phyloP scores from a whole-genome alignment of 2,329 filamentous ascomycete species.

The Lachnellula willkommii region DNA sequence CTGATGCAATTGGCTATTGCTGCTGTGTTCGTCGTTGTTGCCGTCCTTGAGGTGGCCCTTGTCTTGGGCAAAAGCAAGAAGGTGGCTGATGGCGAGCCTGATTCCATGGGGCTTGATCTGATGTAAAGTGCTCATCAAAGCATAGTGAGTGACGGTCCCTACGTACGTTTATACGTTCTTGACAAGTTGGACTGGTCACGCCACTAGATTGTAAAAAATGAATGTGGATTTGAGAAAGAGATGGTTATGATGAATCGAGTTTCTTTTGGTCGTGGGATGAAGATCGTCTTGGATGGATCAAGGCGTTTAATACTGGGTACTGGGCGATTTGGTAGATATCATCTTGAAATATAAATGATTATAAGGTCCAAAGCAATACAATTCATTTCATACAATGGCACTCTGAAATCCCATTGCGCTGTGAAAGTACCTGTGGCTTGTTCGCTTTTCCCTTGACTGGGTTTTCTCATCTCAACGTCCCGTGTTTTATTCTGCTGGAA shows the following conservation, averaged over 20 bases:
- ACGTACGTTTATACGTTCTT: neutral
- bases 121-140: neutral
- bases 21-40: slow-evolving; percentile 42
- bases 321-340: neutral
- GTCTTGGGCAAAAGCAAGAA: slow-evolving; percentile 35
- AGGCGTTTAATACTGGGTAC: neutral
- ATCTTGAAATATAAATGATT: no score
- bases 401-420: no score
- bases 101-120: neutral
- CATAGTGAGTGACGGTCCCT: no score
- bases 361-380: no score
- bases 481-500: no score
- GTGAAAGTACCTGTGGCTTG: no score
- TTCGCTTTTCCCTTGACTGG: no score
- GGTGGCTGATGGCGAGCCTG: slow-evolving; percentile 1
- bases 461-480: no score
- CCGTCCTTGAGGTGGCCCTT: slow-evolving; percentile 50
- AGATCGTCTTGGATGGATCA: neutral
- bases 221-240: neutral
- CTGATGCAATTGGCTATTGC: slow-evolving; percentile 46
- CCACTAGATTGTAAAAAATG: neutral
- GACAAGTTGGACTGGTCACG: neutral
- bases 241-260: neutral
- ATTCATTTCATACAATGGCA: no score
- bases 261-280: neutral